Base-by-base conservation (phyloP, 1,284 basidiomycete species). In the Xerocomus cyaneibrunnescens region DNA sequence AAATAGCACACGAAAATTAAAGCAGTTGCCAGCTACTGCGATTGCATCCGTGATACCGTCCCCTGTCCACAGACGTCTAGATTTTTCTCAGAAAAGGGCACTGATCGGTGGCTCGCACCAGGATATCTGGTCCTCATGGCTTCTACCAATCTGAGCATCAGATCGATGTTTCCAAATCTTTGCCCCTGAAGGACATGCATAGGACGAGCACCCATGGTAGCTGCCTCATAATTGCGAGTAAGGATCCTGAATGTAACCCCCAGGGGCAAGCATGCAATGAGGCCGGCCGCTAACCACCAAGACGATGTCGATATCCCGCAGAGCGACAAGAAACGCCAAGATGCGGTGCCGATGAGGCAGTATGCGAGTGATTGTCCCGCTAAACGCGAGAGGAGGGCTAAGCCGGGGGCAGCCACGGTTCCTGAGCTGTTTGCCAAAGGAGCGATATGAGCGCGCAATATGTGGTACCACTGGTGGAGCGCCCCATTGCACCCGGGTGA, bases 201-300 rank as follows among this genome's bases (percentile, higher is more conserved):
- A 8, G 34, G 55, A 17, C 52, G 62, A 17, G 66, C 60, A 25
- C 66, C 62, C 45, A 57, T 63, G 58, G 54, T 62, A 65, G 57
- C 48, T 3, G 53, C 65, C 39, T 55, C 45, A 19, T 48, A 25
- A 6, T 50, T 37, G 13, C 13, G 45, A 12, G 45, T 8, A n/a
- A 62, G 25, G 7, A 35, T 30, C 35, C 37, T 62, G 49, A 49
- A 32, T 16, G 28, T 16, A 10, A 60, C 46, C 8, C 31, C 43
- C 13, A 64, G 35, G 13, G 59, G 55, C n/a, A 62, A 27, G 17
- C 17, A 28, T 14, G 37, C 49, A 12, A 51, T 3, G 27, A 57
- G 38, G 7, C 41, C 52, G 14, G 34, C 28, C 3, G 37, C 49
- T 1, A 57, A 28, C 50, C 54, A 53, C 59, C 57, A 62, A 3